Evolutionary conservation across 176 grass and related monocot genomes (phyloP), one percentile per base, ranked within the genome.

Genomic region (Tillandsia fasciculata): DNA sequence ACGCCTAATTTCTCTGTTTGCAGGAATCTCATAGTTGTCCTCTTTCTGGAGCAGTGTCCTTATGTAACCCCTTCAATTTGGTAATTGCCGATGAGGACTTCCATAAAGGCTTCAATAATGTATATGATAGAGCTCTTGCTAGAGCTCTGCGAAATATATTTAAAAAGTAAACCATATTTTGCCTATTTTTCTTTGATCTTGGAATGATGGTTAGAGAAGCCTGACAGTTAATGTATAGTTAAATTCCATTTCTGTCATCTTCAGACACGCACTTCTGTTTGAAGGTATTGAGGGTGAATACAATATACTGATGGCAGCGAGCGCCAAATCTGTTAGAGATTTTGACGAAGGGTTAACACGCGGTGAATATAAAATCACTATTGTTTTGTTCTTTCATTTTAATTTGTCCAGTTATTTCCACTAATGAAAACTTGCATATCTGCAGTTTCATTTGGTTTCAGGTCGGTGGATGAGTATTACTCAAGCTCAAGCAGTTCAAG

Each of bases 381-480:
- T 48, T 9, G 58, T 28, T 70, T 65, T 26, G 20, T 68, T 53
- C 28, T 71, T 26, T 10, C 23, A 20, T 26, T 49, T 47, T 20
- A 12, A 10, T 80, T 56, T 69, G 53, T n/a, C 22, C 67, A 14
- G 4, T 69, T 67, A 22, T 17, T 66, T 64, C 18, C 12, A 57
- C 48, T 64, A 75, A 54, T 68, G 78, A 71, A 27, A 12, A 71
- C 75, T 48, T 24, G 57, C 67, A n/a, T 33, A 2, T 13, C 51
- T 81, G 74, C 80, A 92, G 93, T 97, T 76, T 92, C 93, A 64
- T 97, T 97, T 97, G 93, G 93, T 79, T 97, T 97, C 79, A 92
- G 87, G 68, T 97, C 93, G 18, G 89, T 85, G 56, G 94, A 97
- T 87, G 94, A 97, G 81, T 97, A 97, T 78, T 97, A 97, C 53